Evolutionary conservation across 2,329 filamentous ascomycete species (phyloP).

Genomic region (Lachnellula arida): DNA sequence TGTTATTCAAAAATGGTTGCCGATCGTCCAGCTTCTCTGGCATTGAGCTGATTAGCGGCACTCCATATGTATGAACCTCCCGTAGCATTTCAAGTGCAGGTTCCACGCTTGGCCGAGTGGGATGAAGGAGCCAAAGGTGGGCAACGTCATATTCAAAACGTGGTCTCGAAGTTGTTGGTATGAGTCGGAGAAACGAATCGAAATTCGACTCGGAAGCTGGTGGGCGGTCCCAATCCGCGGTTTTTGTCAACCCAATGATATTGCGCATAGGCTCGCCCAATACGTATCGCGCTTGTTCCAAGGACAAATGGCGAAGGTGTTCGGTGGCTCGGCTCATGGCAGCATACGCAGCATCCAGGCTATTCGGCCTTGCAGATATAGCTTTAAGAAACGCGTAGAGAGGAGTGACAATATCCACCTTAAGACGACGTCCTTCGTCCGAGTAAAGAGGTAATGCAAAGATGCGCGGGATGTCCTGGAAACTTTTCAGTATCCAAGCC

Average conservation of each 20-base stretch:
- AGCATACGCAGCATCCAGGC: slow-evolving; percentile 19
- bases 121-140: slow-evolving; percentile 23
- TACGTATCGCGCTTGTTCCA: not conserved
- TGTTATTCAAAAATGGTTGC: not conserved
- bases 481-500: slow-evolving; percentile 25
- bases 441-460: not conserved
- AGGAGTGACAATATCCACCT: slow-evolving; percentile 5
- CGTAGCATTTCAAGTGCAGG: slow-evolving; percentile 18
- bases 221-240: not conserved
- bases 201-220: slow-evolving; percentile 13
- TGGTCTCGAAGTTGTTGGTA: slow-evolving; percentile 1
- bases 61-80: not conserved
- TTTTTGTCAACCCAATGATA: not conserved
- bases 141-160: slow-evolving; percentile 6
- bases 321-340: slow-evolving; percentile 14
- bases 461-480: slow-evolving; percentile 9
- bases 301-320: slow-evolving; percentile 7
- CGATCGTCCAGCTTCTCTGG: not conserved
- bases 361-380: not conserved
- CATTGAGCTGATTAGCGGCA: not conserved
- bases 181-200: slow-evolving; percentile 18
- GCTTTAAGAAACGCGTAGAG: not conserved
- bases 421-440: not conserved
- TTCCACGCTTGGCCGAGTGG: slow-evolving; percentile 21
- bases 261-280: slow-evolving; percentile 9